A percentile compares a stretch with the other conserved stretches of the same genome.
Conservation (phyloP, 2,329 filamentous ascomycete species). For the Botrytis tulipae region DNA sequence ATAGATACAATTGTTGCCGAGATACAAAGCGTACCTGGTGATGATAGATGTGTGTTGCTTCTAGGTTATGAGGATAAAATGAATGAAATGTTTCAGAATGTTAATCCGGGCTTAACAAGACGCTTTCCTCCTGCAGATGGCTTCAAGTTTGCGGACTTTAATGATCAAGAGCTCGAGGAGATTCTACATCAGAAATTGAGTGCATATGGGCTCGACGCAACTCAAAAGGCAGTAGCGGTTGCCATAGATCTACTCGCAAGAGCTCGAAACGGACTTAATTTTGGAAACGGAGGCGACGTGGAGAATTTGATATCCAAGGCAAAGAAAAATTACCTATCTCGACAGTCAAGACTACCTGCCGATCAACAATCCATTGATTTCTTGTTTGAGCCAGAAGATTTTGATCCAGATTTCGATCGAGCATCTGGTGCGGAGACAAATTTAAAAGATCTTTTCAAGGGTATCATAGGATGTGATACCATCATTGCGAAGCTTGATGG, state of each 20-base stretch:
- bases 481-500: constrained; percentile 49
- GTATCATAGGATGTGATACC: constrained; percentile 50
- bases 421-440: constrained; percentile 43
- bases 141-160: constrained; percentile 70
- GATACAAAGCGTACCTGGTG: constrained; percentile 66
- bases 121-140: constrained; percentile 63
- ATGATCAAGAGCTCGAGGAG: constrained; percentile 51
- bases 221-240: constrained; percentile 50
- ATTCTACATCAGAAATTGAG: constrained; percentile 66
- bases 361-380: constrained; percentile 25
- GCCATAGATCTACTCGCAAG: constrained; percentile 60
- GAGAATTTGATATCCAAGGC: constrained; percentile 62
- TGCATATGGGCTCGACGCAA: constrained; percentile 52
- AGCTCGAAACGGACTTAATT: constrained; percentile 61
- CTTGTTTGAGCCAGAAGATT: constrained; percentile 44
- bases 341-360: constrained; percentile 26
- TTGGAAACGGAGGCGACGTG: constrained; percentile 73
- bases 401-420: constrained; percentile 53
- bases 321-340: constrained; percentile 41
- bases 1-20: constrained; percentile 72
- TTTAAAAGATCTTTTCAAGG: constrained; percentile 48
- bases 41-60: constrained; percentile 70
- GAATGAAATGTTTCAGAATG: constrained; percentile 69
- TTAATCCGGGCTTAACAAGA: constrained; percentile 66
- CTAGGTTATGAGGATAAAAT: constrained; percentile 70